Percentiles rank a stretch among this genome's conserved stretches.
Evolutionary conservation across 192 early-diverging fungal genomes (phyloP).

Genomic region (Mortierella antarctica): DNA sequence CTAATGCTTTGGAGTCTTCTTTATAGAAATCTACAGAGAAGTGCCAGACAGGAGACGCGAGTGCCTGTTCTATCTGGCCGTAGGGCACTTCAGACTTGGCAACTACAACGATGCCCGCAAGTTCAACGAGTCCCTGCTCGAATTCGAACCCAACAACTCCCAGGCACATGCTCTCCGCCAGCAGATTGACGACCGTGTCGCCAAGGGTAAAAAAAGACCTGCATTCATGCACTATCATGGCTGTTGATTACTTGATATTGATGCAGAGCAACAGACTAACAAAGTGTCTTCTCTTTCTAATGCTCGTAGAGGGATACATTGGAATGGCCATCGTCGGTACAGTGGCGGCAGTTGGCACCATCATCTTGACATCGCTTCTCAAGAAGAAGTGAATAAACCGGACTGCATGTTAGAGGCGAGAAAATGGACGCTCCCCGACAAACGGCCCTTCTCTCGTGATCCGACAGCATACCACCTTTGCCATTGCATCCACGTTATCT

Average conservation of each 20-base stretch:
- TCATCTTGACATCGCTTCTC: slow-evolving; percentile 66
- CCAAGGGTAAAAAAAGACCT: slow-evolving; percentile 58
- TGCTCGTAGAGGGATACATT: slow-evolving; percentile 79
- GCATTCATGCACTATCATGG: not conserved
- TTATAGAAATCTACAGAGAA: slow-evolving; percentile 88
- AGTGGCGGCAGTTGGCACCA: slow-evolving; percentile 73
- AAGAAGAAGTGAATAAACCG: slow-evolving; percentile 29
- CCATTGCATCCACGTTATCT: not conserved
- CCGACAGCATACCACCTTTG: not conserved
- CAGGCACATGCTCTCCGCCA: slow-evolving; percentile 78
- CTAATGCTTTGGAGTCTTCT: not conserved
- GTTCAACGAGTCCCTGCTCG: slow-evolving; percentile 85
- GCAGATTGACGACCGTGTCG: slow-evolving; percentile 87
- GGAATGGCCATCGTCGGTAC: slow-evolving; percentile 91
- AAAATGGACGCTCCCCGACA: too few species aligned
- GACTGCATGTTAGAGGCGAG: too few species aligned
- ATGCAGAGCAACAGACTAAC: not conserved
- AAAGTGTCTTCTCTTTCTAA: not conserved
- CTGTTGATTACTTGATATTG: not conserved
- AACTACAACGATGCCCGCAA: slow-evolving; percentile 84
- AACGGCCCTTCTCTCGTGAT: too few species aligned
- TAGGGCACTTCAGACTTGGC: slow-evolving; percentile 93
- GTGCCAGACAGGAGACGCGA: slow-evolving; percentile 87
- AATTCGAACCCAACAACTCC: slow-evolving; percentile 84
- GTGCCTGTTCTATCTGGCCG: slow-evolving; percentile 93